These are phyloP conservation scores for Aspergillus indologenus DNA, from an alignment of 495 filamentous ascomycete genomes.

Conservation along the genomic window DNA sequence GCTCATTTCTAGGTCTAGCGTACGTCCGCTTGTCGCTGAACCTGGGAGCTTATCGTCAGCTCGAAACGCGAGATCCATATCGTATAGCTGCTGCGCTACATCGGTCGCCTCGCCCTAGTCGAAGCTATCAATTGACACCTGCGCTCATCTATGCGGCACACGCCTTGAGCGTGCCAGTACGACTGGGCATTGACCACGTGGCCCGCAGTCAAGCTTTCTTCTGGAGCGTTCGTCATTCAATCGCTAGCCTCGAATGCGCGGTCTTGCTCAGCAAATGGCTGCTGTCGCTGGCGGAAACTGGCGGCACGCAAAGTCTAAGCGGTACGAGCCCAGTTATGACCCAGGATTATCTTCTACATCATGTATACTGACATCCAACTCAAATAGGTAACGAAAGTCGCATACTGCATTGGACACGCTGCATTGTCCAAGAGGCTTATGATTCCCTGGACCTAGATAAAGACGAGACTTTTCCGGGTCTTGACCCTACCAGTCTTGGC, in stretches of 20 bases:
- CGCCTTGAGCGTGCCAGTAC: conserved; percentile 40
- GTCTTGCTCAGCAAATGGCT: conserved; percentile 51
- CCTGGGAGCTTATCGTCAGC: conserved; percentile 35
- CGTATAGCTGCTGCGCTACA: conserved; percentile 33
- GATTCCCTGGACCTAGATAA: conserved; percentile 36
- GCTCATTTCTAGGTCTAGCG: conserved; percentile 37
- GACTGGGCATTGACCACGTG: conserved; percentile 42
- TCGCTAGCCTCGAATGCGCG: conserved; percentile 48
- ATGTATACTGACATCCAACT: neutral
- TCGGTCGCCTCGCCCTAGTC: conserved; percentile 31
- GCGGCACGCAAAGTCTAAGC: conserved; percentile 29
- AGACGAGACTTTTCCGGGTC: conserved; percentile 23
- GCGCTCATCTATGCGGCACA: conserved; percentile 40
- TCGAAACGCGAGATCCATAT: conserved; percentile 37
- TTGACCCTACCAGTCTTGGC: conserved; percentile 30
- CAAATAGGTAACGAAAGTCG: conserved; percentile 37
- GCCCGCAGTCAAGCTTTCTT: conserved; percentile 46
- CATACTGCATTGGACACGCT: conserved; percentile 38
- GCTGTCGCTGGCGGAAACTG: conserved; percentile 32
- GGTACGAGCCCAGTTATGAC: conserved; percentile 20
- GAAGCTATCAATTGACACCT: conserved; percentile 38
- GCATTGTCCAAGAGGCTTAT: conserved; percentile 40
- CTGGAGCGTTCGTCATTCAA: conserved; percentile 49
- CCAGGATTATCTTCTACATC: no score
- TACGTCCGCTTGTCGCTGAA: conserved; percentile 40